Percentiles rank a stretch among this genome's conserved stretches.
Conservation (phyloP, 1,284 basidiomycete genomes). For the Dichomitus squalens region DNA sequence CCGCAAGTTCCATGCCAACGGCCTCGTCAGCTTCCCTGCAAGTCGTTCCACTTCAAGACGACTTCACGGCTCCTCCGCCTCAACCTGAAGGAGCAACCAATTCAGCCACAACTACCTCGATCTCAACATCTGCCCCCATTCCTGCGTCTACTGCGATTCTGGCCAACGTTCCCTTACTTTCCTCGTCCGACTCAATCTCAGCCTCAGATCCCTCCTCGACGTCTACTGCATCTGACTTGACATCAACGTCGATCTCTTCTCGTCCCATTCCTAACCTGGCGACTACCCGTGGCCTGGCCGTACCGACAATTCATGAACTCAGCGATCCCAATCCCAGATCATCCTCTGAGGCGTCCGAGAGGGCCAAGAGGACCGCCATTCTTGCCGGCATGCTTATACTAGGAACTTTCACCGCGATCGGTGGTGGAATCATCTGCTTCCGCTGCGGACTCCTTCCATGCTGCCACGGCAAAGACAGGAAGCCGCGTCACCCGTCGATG, state of each 20-base stretch:
- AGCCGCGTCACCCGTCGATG: slow-evolving; percentile 6
- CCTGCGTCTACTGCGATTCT: background rate
- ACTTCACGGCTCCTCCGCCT: no score
- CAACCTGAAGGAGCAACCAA: no score
- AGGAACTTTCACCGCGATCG: slow-evolving; percentile 27
- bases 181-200: background rate
- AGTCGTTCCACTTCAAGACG: background rate
- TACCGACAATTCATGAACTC: slow-evolving; percentile 7
- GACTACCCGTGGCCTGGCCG: background rate
- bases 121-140: no score
- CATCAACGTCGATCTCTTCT: background rate
- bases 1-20: background rate
- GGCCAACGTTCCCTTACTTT: background rate
- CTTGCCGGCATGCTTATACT: slow-evolving; percentile 32
- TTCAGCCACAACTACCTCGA: no score
- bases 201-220: background rate
- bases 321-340: slow-evolving; percentile 19
- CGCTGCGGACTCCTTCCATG: slow-evolving; percentile 27
- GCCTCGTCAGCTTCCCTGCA: background rate
- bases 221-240: background rate
- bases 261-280: background rate
- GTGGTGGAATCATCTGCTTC: slow-evolving; percentile 28
- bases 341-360: slow-evolving; percentile 20
- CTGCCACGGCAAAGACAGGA: slow-evolving; percentile 6
- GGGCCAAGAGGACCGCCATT: slow-evolving; percentile 27